Base-by-base conservation (phyloP, 306 rosid genomes). In the Vachellia collinsii region DNA sequence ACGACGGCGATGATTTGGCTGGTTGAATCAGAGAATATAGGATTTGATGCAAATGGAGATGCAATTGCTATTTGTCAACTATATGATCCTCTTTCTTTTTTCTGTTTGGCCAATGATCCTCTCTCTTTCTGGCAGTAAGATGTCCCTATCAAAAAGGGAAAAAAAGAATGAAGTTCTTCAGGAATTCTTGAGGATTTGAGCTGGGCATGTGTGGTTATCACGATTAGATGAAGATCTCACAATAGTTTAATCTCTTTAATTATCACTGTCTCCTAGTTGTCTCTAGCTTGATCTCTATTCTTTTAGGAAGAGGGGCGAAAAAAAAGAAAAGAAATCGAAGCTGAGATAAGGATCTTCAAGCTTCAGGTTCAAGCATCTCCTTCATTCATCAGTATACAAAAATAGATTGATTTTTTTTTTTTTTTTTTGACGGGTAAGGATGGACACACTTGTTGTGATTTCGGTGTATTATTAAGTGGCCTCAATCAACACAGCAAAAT, bases 251-350 rank as follows among this genome's bases (percentile, higher is more conserved):
- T n/a, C 17, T 8, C 14, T 39, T 41, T 4, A n/a, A n/a, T 39
- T n/a, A 38, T 67, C 34, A 22, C 72, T 39, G 48, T 67, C 72
- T 4, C n/a, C 72, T 9, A 67, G 34, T 3, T 66, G 72, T 66
- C 13, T 1, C 23, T 2, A 11, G 7, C 19, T 5, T 11, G 66
- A 25, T 25, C 38, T 10, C 6, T 4, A 23, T 25, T 61, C 39
- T 12, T 61, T 29, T 29, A 29, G 34, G 34, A 29, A 29, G 34
- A 29, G 34, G 34, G 34, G 34, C 34, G 1, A 2, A 29, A 29
- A 1, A 29, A 29, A 29, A 29, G 34, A 2, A 29, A 29, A 29
- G 34, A 29, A 29, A 29, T 29, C 1, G 34, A 29, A 29, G 37
- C 17, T 4, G 65, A 11, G 65, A 22, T 11, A 23, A 23, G 37